Evolutionary conservation across 2,329 filamentous ascomycete genomes (phyloP).

Genomic region (Paecilomyces sp.): DNA sequence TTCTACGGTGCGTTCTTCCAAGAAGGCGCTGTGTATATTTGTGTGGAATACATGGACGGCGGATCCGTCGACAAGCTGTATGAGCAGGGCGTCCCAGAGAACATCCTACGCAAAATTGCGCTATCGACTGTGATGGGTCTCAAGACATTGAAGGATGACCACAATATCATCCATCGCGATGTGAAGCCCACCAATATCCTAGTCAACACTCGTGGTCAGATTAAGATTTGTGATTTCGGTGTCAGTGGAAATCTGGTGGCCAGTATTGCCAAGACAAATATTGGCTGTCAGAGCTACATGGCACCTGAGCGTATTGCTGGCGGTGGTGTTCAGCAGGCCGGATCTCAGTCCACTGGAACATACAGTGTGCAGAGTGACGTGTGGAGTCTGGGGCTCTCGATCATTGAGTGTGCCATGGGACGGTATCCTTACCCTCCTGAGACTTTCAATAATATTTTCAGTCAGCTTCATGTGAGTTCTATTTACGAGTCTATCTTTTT

Average conservation of each 20-base stretch:
- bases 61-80: constrained; percentile 97
- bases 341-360: constrained; percentile 67
- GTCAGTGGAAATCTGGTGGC: constrained; percentile 95
- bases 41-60: constrained; percentile 98
- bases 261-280: constrained; percentile 97
- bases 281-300: constrained; percentile 99
- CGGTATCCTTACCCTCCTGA: constrained; percentile 95
- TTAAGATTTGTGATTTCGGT: constrained; percentile 98
- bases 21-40: constrained; percentile 97
- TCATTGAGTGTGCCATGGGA: constrained; percentile 93
- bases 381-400: constrained; percentile 88
- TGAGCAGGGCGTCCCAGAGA: constrained; percentile 79
- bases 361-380: constrained; percentile 98
- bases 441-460: constrained; percentile 97
- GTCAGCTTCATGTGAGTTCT: constrained; percentile 77
- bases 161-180: constrained; percentile 98
- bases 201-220: constrained; percentile 77
- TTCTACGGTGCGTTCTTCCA: constrained; percentile 99
- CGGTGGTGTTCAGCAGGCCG: constrained; percentile 66
- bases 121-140: constrained; percentile 84
- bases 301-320: constrained; percentile 91
- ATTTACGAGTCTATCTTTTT: background rate
- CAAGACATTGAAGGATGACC: constrained; percentile 90
- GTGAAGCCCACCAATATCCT: constrained; percentile 99
- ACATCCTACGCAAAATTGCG: constrained; percentile 81